Evolutionary conservation across 495 filamentous ascomycete genomes (phyloP).

Genomic region (Xylaria nigripes): DNA sequence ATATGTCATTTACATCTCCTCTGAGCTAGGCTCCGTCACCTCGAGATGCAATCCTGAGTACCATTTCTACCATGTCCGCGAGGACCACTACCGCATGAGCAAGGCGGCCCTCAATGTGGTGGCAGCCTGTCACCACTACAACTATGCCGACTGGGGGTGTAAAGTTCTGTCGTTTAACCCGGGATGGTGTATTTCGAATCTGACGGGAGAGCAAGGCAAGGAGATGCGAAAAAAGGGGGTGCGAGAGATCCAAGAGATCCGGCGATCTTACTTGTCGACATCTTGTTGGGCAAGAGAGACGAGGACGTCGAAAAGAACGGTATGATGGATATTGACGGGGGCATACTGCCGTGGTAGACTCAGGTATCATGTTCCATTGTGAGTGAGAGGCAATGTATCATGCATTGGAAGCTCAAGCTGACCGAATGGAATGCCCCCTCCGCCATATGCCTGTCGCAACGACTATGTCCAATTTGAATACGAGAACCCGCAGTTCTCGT

Average conservation of each 20-base stretch:
- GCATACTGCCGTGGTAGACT: slow-evolving; percentile 33
- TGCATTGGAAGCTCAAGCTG: too few relatives aligned
- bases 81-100: slow-evolving; percentile 41
- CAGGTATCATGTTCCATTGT: neutral
- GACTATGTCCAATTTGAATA: too few relatives aligned
- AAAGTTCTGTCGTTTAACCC: slow-evolving; percentile 47
- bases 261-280: slow-evolving; percentile 29
- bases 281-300: slow-evolving; percentile 38
- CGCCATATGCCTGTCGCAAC: too few relatives aligned
- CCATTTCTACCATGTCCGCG: slow-evolving; percentile 15
- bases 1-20: slow-evolving; percentile 39
- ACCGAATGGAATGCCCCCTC: too few relatives aligned
- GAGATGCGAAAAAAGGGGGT: slow-evolving; percentile 20
- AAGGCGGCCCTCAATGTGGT: slow-evolving; percentile 59
- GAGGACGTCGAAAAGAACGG: slow-evolving; percentile 30
- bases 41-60: slow-evolving; percentile 17
- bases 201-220: slow-evolving; percentile 31
- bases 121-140: slow-evolving; percentile 44
- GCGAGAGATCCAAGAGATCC: slow-evolving; percentile 31
- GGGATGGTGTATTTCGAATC: slow-evolving; percentile 43
- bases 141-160: slow-evolving; percentile 44
- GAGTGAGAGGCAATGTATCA: too few relatives aligned
- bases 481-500: too few relatives aligned
- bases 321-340: slow-evolving; percentile 28
- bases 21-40: slow-evolving; percentile 25